Conservation (phyloP, 1,284 basidiomycete genomes). For the Trichosporon inkin region DNA sequence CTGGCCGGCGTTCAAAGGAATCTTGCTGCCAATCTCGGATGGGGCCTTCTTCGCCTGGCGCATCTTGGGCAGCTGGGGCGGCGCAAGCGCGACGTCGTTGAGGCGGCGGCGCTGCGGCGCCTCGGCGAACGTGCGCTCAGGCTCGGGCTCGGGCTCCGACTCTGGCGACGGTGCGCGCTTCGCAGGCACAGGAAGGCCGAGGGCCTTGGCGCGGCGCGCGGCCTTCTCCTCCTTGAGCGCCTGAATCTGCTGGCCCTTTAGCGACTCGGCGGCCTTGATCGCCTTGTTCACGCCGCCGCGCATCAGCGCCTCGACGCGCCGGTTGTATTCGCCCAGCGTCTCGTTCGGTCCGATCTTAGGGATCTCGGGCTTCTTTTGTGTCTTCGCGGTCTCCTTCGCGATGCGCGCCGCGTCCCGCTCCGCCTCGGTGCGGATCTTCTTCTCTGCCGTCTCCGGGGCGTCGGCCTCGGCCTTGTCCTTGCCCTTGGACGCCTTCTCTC, state of each 20-base stretch:
- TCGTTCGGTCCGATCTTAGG: slow-evolving; percentile 31
- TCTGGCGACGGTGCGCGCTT: background rate
- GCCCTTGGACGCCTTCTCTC: background rate
- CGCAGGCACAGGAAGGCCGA: background rate
- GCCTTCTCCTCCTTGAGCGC: slow-evolving; percentile 29
- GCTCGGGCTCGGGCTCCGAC: background rate
- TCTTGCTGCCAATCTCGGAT: slow-evolving; percentile 15
- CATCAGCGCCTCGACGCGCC: slow-evolving; percentile 42
- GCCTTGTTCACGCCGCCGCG: slow-evolving; percentile 42
- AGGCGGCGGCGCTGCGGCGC: slow-evolving; percentile 18
- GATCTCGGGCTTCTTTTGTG: slow-evolving; percentile 10
- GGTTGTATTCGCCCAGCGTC: slow-evolving; percentile 46
- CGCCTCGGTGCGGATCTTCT: background rate
- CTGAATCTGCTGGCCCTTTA: slow-evolving; percentile 27
- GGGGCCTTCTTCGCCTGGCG: slow-evolving; percentile 14
- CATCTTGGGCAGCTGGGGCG: slow-evolving; percentile 26
- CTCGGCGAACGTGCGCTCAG: slow-evolving; percentile 16
- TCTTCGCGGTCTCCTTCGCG: slow-evolving; percentile 9
- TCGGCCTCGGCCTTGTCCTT: background rate
- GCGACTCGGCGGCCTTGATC: slow-evolving; percentile 41
- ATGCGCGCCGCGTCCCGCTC: background rate
- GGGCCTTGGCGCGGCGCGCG: slow-evolving; percentile 18
- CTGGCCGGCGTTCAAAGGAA: slow-evolving; percentile 43
- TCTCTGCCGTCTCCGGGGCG: background rate
- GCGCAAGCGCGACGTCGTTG: slow-evolving; percentile 31